Evolutionary conservation across 352 stramenopile species (phyloP), one percentile per base, ranked within the genome.

Genomic region (Phytopythium cucurbitacearum): DNA sequence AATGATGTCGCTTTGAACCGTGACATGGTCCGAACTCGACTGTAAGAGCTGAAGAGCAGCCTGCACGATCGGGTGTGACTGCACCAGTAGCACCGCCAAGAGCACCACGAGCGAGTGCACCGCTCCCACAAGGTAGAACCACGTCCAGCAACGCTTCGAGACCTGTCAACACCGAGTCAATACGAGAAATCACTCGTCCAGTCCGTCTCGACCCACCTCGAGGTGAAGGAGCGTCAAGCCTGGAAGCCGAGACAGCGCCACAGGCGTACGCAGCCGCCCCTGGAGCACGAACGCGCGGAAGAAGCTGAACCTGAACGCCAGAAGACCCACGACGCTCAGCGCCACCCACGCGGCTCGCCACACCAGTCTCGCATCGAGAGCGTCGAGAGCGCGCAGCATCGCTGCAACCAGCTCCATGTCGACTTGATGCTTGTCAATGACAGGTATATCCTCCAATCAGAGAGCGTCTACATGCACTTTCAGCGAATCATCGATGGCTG

Each of bases 51-150:
- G 63, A 8, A 91, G 58, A 3, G 53, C 38, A 1, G 34, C 43
- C 64, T 86, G 77, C 4, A 72, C 41, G n/a, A 57, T 39, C 40
- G 51, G 32, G 2, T 64, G 67, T 6, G 77, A 55, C 16, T 72
- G 59, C 33, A 58, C 75, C 10, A 72, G 40, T 5, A 63, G 12
- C 37, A 71, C 40, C 40, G 75, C 43, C 16, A 56, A n/a, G 42
- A 80, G 35, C 11, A 80, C 52, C 2, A 61, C 38, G n/a, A 48
- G 44, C 53, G 80, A 87, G 50, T 83, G 72, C 21, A 80, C 4
- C 1, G 74, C 65, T 45, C 78, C 80, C 6, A 73, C 53, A 11
- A 88, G 57, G 55, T 91, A 91, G 57, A 91, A 91, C 70, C 73
- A 84, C 56, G 73, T 89, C 76, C 75, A 91, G 34, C 62, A 71